These are phyloP conservation scores for Xenoacremonium recifei DNA, from an alignment of 2,329 filamentous ascomycete species.

Conservation along the genomic window DNA sequence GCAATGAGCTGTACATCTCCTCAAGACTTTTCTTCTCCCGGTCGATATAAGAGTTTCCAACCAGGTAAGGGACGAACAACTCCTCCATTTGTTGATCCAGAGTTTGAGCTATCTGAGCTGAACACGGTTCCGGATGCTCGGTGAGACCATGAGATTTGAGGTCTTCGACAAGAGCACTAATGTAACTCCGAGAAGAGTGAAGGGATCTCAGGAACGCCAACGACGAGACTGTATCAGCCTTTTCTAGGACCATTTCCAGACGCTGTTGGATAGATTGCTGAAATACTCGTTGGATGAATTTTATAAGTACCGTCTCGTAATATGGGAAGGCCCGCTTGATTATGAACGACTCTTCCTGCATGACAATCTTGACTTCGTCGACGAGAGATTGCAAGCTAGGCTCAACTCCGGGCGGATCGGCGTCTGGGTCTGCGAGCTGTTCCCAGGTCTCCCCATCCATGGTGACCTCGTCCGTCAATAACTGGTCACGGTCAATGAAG, in stretches of 20 bases:
- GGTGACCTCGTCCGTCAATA: conserved; percentile 82
- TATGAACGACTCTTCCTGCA: conserved; percentile 95
- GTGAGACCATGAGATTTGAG: conserved; percentile 92
- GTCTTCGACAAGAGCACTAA: conserved; percentile 84
- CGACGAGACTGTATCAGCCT: conserved; percentile 87
- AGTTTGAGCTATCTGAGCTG: conserved; percentile 77
- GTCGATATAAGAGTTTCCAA: conserved; percentile 69
- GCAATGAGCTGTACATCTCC: conserved; percentile 82
- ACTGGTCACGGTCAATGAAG: conserved; percentile 93
- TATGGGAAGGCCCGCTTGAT: conserved; percentile 96
- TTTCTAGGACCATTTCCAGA: conserved; percentile 92
- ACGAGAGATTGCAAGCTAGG: conserved; percentile 87
- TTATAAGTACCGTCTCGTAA: conserved; percentile 88
- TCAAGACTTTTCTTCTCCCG: conserved; percentile 69
- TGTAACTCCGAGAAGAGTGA: conserved; percentile 87
- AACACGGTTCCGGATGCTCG: conserved; percentile 89
- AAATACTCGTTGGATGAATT: conserved; percentile 93
- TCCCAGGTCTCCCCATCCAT: conserved; percentile 82
- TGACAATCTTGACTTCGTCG: conserved; percentile 91
- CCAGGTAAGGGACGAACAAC: conserved; percentile 69
- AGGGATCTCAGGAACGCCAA: conserved; percentile 87
- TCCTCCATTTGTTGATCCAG: conserved; percentile 75
- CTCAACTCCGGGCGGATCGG: conserved; percentile 87
- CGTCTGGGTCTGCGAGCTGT: conserved; percentile 87
- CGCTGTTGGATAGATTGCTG: conserved; percentile 97